Percentiles rank a stretch among this genome's conserved stretches.
Evolutionary conservation across 805 yeast species (phyloP).

Genomic region (Kodamaea lidongshanica): DNA sequence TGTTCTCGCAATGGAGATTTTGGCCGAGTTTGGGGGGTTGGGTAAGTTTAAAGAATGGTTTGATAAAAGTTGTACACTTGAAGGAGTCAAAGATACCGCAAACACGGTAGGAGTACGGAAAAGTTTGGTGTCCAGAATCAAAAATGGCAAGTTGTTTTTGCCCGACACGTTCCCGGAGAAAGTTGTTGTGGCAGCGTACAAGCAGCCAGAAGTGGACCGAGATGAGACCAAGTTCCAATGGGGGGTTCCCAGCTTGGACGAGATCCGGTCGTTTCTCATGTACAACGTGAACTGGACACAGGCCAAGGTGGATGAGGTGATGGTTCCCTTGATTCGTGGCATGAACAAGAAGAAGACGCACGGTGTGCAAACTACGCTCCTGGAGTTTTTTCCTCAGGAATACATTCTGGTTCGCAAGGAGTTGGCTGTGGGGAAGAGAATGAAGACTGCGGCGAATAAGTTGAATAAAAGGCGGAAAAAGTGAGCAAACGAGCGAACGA

Average conservation of each 20-base stretch:
- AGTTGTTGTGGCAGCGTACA: slow-evolving; percentile 66
- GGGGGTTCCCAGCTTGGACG: slow-evolving; percentile 87
- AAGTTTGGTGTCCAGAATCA: slow-evolving; percentile 52
- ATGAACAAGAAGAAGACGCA: slow-evolving; percentile 57
- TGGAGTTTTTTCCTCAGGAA: slow-evolving; percentile 64
- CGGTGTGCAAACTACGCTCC: slow-evolving; percentile 53
- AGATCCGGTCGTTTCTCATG: slow-evolving; percentile 63
- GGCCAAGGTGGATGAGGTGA: slow-evolving; percentile 68
- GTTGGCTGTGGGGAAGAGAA: slow-evolving; percentile 51
- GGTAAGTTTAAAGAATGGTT: slow-evolving; percentile 48
- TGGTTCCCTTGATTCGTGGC: slow-evolving; percentile 79
- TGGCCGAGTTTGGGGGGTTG: slow-evolving; percentile 70
- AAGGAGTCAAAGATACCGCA: slow-evolving; percentile 31
- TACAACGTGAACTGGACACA: slow-evolving; percentile 74
- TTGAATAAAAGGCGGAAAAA: slow-evolving; percentile 25
- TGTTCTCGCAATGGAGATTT: slow-evolving; percentile 80
- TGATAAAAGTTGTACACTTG: slow-evolving; percentile 38
- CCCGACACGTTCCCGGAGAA: slow-evolving; percentile 65
- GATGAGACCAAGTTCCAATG: slow-evolving; percentile 76
- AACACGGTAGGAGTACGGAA: slow-evolving; percentile 46
- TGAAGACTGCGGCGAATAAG: slow-evolving; percentile 51
- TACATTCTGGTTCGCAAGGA: slow-evolving; percentile 42
- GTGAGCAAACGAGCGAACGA: too few species aligned
- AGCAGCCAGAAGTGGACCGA: slow-evolving; percentile 74
- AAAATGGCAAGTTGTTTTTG: slow-evolving; percentile 46